Evolutionary conservation across 148 eudicot species (phyloP), one percentile per base, ranked within the genome.

Genomic region (Heliamphora exappendiculata): DNA sequence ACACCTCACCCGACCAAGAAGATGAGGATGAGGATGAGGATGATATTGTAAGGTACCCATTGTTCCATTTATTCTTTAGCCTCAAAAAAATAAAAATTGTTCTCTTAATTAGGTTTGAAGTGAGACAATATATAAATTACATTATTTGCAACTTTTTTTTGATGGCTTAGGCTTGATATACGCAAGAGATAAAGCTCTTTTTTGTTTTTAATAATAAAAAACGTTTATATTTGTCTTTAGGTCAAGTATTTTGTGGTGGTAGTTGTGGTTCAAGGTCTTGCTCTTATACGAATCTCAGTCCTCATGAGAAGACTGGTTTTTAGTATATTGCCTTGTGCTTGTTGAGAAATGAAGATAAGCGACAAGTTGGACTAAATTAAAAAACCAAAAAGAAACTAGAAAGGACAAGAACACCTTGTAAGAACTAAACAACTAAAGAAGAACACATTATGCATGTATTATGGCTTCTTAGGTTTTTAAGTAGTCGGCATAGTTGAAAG

Each of bases 1-100:
- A 86, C 78, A 41, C 62, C 22, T 85, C 91, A 17, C 84, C 80
- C 7, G 87, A 85, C 34, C 59, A 79, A 45, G 92, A 78, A 41
- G 29, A 44, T 9, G 74, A 63, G 20, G 82, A 81, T 2, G 50
- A 29, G 4, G 75, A 70, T 17, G 88, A 82, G 24, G 41, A 69
- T 9, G 81, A 72, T 47, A 36, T 2, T 49, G 49, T 7, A 42
- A 78, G 81, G 81, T 78, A 72, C 39, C 64, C 19, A 7, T 3
- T 33, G 76, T 28, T 72, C 22, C 31, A 8, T 34, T 17, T n/a
- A 36, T 54, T n/a, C n/a, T n/a, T n/a, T n/a, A n/a, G n/a, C n/a
- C n/a, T n/a, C n/a, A n/a, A n/a, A n/a, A n/a, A n/a, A n/a, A n/a
- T n/a, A n/a, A n/a, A n/a, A n/a, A 7, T 3, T 33, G 76, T 28